Percentiles rank a stretch among this genome's conserved stretches.
Conservation (phyloP, 768 basidiomycete species). For the Boletus insuetus region DNA sequence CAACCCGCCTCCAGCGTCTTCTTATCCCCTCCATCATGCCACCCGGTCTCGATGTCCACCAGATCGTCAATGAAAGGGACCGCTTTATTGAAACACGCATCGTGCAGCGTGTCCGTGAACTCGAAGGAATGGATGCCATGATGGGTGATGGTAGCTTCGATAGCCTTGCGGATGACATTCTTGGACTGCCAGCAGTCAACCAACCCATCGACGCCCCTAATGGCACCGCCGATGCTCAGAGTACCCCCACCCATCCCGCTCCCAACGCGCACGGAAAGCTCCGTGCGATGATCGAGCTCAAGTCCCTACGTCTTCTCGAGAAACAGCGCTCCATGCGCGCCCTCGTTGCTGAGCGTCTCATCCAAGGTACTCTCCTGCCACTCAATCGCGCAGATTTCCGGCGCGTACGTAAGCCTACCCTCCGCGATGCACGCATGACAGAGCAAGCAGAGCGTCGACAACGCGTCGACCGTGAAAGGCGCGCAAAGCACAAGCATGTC, state of each 20-base stretch:
- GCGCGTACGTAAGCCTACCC: slow-evolving; percentile 75
- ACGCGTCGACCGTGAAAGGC: slow-evolving; percentile 85
- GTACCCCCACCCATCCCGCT: slow-evolving; percentile 42
- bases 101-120: slow-evolving; percentile 83
- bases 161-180: slow-evolving; percentile 40
- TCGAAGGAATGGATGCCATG: slow-evolving; percentile 75
- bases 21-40: slow-evolving; percentile 91
- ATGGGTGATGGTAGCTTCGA: slow-evolving; percentile 76
- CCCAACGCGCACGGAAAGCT: slow-evolving; percentile 77
- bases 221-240: slow-evolving; percentile 30
- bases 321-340: slow-evolving; percentile 89
- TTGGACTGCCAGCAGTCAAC: slow-evolving; percentile 1
- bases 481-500: slow-evolving; percentile 94
- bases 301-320: slow-evolving; percentile 81
- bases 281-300: slow-evolving; percentile 90
- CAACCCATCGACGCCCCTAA: slow-evolving; percentile 29
- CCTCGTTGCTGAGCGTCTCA: slow-evolving; percentile 80
- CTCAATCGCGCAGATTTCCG: slow-evolving; percentile 92
- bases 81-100: slow-evolving; percentile 88
- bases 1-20: slow-evolving; percentile 73
- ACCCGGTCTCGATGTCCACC: slow-evolving; percentile 86
- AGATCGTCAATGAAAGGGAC: slow-evolving; percentile 88
- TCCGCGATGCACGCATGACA: slow-evolving; percentile 86
- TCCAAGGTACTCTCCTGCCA: slow-evolving; percentile 84
- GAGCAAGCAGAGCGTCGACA: slow-evolving; percentile 91